Percentiles rank a stretch among this genome's conserved stretches.
phyloP scores from a whole-genome alignment of 2,329 filamentous ascomycete species.

The Catunica adiposa region DNA sequence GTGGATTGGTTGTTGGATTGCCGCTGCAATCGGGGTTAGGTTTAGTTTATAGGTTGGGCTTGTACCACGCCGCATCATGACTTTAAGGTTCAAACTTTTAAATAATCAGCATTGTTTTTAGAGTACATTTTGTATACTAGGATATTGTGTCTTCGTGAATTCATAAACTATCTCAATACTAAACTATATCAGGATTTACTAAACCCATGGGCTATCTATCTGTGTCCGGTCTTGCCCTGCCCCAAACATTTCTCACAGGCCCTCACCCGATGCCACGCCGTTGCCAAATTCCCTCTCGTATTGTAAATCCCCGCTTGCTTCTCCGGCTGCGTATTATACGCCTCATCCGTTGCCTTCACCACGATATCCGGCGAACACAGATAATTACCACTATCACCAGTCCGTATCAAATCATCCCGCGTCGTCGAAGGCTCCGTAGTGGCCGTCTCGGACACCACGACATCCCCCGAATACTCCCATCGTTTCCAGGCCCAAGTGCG shows the following conservation, averaged over 20 bases:
- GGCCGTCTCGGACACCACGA: constrained; percentile 16
- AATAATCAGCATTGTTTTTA: too few relatives aligned
- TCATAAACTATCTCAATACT: too few relatives aligned
- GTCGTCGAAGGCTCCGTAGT: constrained; percentile 11
- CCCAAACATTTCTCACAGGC: constrained; percentile 21
- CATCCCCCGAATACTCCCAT: constrained; percentile 39
- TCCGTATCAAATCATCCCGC: background rate
- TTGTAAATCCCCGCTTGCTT: constrained; percentile 45
- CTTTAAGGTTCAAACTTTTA: too few relatives aligned
- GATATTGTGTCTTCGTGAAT: background rate
- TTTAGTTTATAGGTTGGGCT: background rate
- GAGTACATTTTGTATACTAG: background rate
- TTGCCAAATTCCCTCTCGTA: constrained; percentile 46
- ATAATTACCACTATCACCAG: constrained; percentile 16
- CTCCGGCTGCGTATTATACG: constrained; percentile 51
- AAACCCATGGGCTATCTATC: too few relatives aligned
- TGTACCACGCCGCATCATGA: too few relatives aligned
- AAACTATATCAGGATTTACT: too few relatives aligned
- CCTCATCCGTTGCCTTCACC: constrained; percentile 49
- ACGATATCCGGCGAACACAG: constrained; percentile 34
- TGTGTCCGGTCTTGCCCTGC: background rate
- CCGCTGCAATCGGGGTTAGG: background rate
- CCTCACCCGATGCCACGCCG: constrained; percentile 46
- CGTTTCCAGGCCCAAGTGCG: constrained; percentile 43
- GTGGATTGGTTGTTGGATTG: background rate